A percentile compares a stretch with the other conserved stretches of the same genome.
phyloP scores from a whole-genome alignment of 2,329 filamentous ascomycete genomes.

The Botryosphaeria dothidea region DNA sequence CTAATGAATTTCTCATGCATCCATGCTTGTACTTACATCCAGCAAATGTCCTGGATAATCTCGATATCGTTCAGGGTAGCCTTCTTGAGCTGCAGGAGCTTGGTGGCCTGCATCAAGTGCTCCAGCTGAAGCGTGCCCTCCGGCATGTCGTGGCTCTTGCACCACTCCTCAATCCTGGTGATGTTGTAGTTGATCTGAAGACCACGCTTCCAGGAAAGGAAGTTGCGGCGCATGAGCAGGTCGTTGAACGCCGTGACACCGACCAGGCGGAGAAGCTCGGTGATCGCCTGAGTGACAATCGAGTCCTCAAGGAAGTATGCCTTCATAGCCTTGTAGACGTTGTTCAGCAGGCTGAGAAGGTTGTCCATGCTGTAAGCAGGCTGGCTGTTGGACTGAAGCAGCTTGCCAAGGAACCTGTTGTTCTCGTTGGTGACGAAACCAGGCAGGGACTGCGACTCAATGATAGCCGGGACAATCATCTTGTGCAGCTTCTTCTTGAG shows the following conservation, averaged over 20 bases:
- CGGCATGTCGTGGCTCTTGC: slow-evolving; percentile 99
- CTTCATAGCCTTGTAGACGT: slow-evolving; percentile 98
- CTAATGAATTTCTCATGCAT: slow-evolving; percentile 44
- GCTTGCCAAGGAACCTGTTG: slow-evolving; percentile 96
- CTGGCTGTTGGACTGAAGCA: slow-evolving; percentile 83
- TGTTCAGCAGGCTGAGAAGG: slow-evolving; percentile 90
- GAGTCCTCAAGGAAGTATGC: slow-evolving; percentile 95
- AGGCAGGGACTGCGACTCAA: slow-evolving; percentile 95
- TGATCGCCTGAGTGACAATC: slow-evolving; percentile 94
- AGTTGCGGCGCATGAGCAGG: slow-evolving; percentile 94
- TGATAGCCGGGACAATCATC: slow-evolving; percentile 99
- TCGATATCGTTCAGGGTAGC: slow-evolving; percentile 98
- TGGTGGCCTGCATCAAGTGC: slow-evolving; percentile 99
- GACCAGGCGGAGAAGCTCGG: slow-evolving; percentile 87
- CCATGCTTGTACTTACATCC: slow-evolving; percentile 64
- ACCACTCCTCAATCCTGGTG: slow-evolving; percentile 98
- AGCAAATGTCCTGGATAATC: slow-evolving; percentile 99
- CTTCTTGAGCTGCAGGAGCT: slow-evolving; percentile 97
- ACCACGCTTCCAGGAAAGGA: slow-evolving; percentile 98
- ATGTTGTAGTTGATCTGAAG: slow-evolving; percentile 99
- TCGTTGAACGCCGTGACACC: slow-evolving; percentile 99
- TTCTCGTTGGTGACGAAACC: slow-evolving; percentile 99
- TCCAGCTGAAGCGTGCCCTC: slow-evolving; percentile 96
- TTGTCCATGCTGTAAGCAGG: slow-evolving; percentile 99
- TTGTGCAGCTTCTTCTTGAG: slow-evolving; percentile 99